These are phyloP conservation scores for Bolboschoenoplectus hybrid DNA, from an alignment of 202 grass and related monocot species.

Conservation along the genomic window DNA sequence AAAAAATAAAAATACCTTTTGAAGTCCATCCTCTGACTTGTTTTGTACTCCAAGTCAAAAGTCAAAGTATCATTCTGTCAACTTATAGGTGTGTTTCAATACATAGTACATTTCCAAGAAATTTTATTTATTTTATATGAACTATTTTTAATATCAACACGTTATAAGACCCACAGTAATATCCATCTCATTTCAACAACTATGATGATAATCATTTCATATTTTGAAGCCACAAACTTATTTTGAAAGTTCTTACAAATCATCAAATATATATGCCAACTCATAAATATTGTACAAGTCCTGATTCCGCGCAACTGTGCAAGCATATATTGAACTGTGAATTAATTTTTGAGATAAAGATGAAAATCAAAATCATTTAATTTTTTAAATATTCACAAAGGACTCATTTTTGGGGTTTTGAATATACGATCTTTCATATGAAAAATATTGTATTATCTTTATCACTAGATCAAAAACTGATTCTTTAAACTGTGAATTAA, in stretches of 20 bases:
- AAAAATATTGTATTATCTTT: too few species aligned
- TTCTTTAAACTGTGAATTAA: too few species aligned
- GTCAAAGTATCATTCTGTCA: background rate
- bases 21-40: background rate
- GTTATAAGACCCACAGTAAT: background rate
- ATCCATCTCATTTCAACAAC: background rate
- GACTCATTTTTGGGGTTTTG: too few species aligned
- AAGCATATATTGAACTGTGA: too few species aligned
- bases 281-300: background rate
- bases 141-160: background rate
- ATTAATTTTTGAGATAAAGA: too few species aligned
- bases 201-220: background rate
- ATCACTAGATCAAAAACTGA: too few species aligned
- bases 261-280: background rate
- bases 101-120: background rate
- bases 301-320: background rate
- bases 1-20: background rate
- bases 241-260: conserved; percentile 4
- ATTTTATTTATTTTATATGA: background rate
- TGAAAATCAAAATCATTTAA: too few species aligned
- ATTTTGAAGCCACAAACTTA: background rate
- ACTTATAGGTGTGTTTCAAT: background rate
- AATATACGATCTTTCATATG: too few species aligned
- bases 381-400: too few species aligned
- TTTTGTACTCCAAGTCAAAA: background rate